Evolutionary conservation across 345 rosid species (phyloP).

Genomic region (Eutrema yunnanense): DNA sequence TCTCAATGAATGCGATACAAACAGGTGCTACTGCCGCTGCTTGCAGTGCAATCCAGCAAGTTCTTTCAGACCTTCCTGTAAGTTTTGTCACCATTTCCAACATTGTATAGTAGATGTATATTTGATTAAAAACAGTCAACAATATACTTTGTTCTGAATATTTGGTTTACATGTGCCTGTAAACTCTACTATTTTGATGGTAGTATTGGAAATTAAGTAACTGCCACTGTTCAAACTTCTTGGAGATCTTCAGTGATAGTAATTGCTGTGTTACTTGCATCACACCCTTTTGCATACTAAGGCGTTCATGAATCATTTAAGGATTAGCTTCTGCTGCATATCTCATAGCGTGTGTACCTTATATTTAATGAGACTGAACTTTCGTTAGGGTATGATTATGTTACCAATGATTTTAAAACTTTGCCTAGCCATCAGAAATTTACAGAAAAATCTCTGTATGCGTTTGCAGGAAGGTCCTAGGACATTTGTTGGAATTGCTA

Average conservation of each 20-base stretch:
- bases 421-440: neutral
- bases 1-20: conserved; percentile 86
- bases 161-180: neutral
- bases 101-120: neutral
- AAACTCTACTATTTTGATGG: neutral
- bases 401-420: neutral
- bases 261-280: conserved; percentile 1
- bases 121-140: neutral
- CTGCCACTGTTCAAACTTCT: neutral
- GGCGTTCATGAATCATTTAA: neutral
- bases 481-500: conserved; percentile 95
- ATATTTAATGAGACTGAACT: conserved; percentile 1
- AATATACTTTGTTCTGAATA: neutral
- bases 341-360: conserved; percentile 1
- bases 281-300: neutral
- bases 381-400: neutral
- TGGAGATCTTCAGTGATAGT: conserved; percentile 7
- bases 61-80: conserved; percentile 89
- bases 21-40: conserved; percentile 98
- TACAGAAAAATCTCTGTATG: neutral
- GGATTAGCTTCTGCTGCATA: neutral
- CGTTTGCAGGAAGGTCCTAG: conserved; percentile 87
- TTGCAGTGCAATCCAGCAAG: conserved; percentile 91
- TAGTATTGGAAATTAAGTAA: neutral
- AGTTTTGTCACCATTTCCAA: conserved; percentile 32